phyloP scores from a whole-genome alignment of 1,284 basidiomycete genomes.

The Psilocybe mexicana region DNA sequence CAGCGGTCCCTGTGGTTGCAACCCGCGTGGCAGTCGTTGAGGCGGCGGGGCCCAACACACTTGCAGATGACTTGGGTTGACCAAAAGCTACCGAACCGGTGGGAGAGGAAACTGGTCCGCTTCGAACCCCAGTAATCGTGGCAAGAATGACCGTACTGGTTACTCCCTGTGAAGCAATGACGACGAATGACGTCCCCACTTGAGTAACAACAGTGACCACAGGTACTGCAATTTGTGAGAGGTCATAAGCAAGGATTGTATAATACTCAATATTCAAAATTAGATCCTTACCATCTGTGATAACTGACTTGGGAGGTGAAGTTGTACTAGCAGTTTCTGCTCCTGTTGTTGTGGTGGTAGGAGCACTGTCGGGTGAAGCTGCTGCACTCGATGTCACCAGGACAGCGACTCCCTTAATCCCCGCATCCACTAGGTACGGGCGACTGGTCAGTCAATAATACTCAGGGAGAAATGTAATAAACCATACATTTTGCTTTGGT shows the following conservation, averaged over 20 bases:
- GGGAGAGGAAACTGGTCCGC: constrained; percentile 5
- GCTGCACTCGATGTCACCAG: constrained; percentile 1
- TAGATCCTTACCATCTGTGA: constrained; percentile 8
- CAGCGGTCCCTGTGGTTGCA: background rate
- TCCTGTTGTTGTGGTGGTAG: constrained; percentile 1
- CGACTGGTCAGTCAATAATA: background rate
- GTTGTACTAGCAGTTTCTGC: constrained; percentile 2
- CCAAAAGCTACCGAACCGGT: constrained; percentile 1
- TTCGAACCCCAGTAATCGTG: constrained; percentile 11
- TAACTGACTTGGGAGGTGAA: constrained; percentile 3
- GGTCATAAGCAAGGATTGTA: background rate
- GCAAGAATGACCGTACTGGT: constrained; percentile 22
- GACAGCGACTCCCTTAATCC: constrained; percentile 18
- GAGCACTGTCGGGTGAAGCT: background rate
- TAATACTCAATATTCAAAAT: background rate
- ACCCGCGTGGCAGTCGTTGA: background rate
- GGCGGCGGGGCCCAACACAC: background rate
- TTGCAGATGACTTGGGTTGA: background rate
- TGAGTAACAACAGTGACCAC: constrained; percentile 20
- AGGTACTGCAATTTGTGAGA: constrained; percentile 7
- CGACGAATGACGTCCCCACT: constrained; percentile 16
- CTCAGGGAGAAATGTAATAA: background rate
- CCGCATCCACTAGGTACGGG: constrained; percentile 12
- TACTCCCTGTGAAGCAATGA: constrained; percentile 19
- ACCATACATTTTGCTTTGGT: constrained; percentile 12